Evolutionary conservation across 768 basidiomycete species (phyloP), one percentile per base, ranked within the genome.

Genomic region (Crucibulum laeve): DNA sequence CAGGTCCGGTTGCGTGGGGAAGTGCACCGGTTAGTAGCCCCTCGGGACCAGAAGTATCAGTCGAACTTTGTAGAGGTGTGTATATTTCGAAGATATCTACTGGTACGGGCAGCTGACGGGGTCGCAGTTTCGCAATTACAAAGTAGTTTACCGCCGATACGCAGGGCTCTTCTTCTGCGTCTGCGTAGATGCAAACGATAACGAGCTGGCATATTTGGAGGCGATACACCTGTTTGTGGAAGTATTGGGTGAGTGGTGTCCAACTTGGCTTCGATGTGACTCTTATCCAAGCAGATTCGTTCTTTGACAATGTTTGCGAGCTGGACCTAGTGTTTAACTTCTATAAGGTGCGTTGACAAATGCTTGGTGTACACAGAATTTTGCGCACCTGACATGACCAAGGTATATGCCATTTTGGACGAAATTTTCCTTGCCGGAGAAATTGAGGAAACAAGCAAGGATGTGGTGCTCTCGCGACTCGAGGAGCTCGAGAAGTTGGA

Each of bases 271-370:
- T 34, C 19, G 6, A 52, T 22, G 40, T 40, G 18, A 22, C 45
- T 43, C 24, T 26, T 22, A 18, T 11, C 15, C 24, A 28, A 25
- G 15, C 45, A 96, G 95, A 98, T 60, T 83, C 93, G 0, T 99
- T 98, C 73, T 99, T 99, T 57, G 93, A 97, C 59, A 98, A 99
- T 53, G 96, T 99, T 1, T 97, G 96, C 68, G 94, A 97, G 63
- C 73, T 97, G 23, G 96, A 98, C 59, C 78, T 99, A 0, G 96
- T 99, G 2, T 99, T 98, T 73, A 97, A 97, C 64, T 99, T 98
- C 61, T 96, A 98, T 68, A 98, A 98, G 73, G 91, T 87, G 32
- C 15, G 63, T 47, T 40, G 10, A 25, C 14, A 42, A 23, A 33
- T 14, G 10, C 5, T 45, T 42, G 22, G 36, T 26, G 19, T 11